These are phyloP conservation scores for Acer negundo DNA, from an alignment of 345 rosid species.

Conservation along the genomic window DNA sequence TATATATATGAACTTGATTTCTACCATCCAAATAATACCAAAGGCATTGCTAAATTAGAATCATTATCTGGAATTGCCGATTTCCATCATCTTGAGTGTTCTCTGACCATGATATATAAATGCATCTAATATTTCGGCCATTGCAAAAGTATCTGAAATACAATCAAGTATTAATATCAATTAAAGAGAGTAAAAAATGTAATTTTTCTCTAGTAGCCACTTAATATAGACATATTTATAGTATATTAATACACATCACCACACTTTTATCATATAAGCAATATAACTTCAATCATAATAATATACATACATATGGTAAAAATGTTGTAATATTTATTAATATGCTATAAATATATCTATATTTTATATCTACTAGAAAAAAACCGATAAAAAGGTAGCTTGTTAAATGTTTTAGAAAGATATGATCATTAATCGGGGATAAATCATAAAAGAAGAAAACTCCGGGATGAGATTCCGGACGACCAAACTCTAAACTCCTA, in stretches of 20 bases:
- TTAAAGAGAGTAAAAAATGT: not conserved
- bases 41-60: not conserved
- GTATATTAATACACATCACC: too few species aligned
- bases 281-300: too few species aligned
- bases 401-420: not conserved
- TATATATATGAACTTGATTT: not conserved
- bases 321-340: not conserved
- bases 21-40: not conserved
- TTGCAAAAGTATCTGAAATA: constrained; percentile 57
- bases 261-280: too few species aligned
- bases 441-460: constrained; percentile 92
- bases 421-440: constrained; percentile 79
- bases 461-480: constrained; percentile 52
- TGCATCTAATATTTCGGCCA: constrained; percentile 82
- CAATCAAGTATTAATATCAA: not conserved
- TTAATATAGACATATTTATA: too few species aligned
- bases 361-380: too few species aligned
- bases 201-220: too few species aligned
- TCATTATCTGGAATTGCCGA: constrained; percentile 71
- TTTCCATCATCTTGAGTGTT: constrained; percentile 75
- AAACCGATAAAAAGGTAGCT: not conserved
- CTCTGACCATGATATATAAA: constrained; percentile 76
- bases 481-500: constrained; percentile 52
- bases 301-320: too few species aligned
- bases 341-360: too few species aligned